Conservation (phyloP, 176 grass and related monocot species). For the Secale cereale region DNA sequence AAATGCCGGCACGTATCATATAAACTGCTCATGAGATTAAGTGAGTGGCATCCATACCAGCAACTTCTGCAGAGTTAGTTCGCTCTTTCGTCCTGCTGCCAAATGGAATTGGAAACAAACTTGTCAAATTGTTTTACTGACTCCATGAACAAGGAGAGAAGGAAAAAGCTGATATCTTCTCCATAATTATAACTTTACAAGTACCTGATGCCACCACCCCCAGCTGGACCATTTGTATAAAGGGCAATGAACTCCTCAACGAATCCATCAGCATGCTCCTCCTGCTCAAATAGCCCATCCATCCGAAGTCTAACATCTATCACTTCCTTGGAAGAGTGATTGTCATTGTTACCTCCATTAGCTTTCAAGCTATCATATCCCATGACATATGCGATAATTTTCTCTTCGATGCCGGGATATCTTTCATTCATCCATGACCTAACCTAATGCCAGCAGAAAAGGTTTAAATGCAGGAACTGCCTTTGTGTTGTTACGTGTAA, state of each 20-base stretch:
- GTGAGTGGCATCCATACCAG: conserved; percentile 46
- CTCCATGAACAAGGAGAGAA: conserved; percentile 3
- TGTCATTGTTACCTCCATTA: conserved; percentile 28
- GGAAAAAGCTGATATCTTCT: not conserved
- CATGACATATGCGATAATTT: conserved; percentile 69
- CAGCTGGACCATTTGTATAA: conserved; percentile 93
- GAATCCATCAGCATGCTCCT: conserved; percentile 80
- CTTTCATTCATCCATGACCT: conserved; percentile 80
- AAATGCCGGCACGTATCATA: not conserved
- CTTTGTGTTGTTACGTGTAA: not conserved
- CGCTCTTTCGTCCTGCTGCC: conserved; percentile 77
- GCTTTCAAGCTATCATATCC: conserved; percentile 84
- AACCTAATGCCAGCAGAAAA: conserved; percentile 50
- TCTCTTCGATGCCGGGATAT: conserved; percentile 60
- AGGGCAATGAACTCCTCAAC: conserved; percentile 84
- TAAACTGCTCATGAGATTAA: not conserved
- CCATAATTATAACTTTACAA: not conserved
- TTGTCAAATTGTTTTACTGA: conserved; percentile 9
- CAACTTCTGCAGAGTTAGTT: conserved; percentile 72
- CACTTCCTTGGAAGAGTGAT: conserved; percentile 37
- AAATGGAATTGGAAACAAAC: conserved; percentile 26
- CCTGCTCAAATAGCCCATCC: conserved; percentile 76
- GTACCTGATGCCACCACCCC: conserved; percentile 87
- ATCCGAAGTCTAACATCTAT: conserved; percentile 79
- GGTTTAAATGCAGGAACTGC: conserved; percentile 1